Conservation (phyloP, 129 eudicot genomes). For the Ambrosia trifida region DNA sequence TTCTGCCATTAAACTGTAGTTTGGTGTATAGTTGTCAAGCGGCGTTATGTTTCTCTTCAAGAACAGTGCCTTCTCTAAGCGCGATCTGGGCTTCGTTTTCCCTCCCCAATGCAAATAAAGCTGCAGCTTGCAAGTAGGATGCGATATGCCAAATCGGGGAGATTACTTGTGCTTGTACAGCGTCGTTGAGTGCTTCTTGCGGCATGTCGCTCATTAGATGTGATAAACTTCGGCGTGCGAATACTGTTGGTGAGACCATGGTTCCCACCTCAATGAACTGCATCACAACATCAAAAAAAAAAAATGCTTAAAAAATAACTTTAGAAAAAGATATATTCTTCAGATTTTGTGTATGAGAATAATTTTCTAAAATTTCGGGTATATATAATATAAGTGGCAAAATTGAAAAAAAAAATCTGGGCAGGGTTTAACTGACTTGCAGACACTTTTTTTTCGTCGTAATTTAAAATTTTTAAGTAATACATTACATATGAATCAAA, state of each 20-base stretch:
- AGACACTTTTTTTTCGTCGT: neutral
- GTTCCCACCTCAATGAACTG: conserved; percentile 94
- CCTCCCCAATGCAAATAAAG: conserved; percentile 75
- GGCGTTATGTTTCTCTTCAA: conserved; percentile 65
- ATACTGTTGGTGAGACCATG: conserved; percentile 89
- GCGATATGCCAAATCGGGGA: conserved; percentile 95
- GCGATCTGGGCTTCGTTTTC: conserved; percentile 90
- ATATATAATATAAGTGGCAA: too few relatives aligned
- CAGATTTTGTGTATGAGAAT: neutral
- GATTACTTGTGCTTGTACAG: conserved; percentile 89
- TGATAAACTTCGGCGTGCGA: conserved; percentile 82
- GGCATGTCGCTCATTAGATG: conserved; percentile 76
- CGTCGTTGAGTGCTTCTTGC: conserved; percentile 83
- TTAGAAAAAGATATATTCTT: neutral
- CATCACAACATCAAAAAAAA: conserved; percentile 8
- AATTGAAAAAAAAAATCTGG: neutral
- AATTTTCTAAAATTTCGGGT: neutral
- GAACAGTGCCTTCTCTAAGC: conserved; percentile 80
- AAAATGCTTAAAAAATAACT: neutral
- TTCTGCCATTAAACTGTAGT: neutral
- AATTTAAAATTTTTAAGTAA: too few relatives aligned
- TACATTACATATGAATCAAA: neutral
- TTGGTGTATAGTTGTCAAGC: conserved; percentile 20
- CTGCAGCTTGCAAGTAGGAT: conserved; percentile 80
- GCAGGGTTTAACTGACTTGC: neutral